These are phyloP conservation scores for Jaltomata sinuosa DNA, from an alignment of 257 asterid species.

Conservation along the genomic window DNA sequence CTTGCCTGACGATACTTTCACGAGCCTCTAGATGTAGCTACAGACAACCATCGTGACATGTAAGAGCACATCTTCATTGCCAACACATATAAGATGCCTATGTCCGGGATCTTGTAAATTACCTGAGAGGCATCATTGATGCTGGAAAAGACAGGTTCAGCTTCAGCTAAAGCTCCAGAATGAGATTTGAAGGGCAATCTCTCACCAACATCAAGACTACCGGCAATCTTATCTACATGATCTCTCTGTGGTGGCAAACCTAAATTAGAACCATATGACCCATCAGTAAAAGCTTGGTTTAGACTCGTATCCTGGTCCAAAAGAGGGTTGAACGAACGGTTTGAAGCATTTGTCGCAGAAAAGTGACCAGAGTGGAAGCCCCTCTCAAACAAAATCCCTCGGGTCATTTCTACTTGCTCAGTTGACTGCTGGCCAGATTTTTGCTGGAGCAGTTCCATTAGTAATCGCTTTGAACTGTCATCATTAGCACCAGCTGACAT, in stretches of 20 bases:
- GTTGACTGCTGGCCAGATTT: slow-evolving; percentile 48
- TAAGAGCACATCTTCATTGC: background rate
- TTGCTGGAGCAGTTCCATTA: slow-evolving; percentile 87
- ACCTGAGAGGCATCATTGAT: slow-evolving; percentile 48
- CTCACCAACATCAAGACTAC: slow-evolving; percentile 32
- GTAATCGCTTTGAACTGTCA: slow-evolving; percentile 86
- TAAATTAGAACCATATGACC: slow-evolving; percentile 55
- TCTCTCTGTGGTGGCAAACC: slow-evolving; percentile 37
- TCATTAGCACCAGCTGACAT: slow-evolving; percentile 86
- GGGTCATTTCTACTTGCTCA: slow-evolving; percentile 38
- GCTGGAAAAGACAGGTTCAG: slow-evolving; percentile 26
- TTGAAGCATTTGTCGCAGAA: slow-evolving; percentile 38
- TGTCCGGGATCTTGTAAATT: background rate
- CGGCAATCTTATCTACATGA: slow-evolving; percentile 28
- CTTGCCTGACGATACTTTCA: background rate
- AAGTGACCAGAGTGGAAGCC: slow-evolving; percentile 39
- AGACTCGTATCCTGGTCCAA: slow-evolving; percentile 46
- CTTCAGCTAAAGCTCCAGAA: slow-evolving; percentile 36
- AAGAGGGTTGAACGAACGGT: slow-evolving; percentile 31
- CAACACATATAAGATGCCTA: background rate
- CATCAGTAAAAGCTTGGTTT: slow-evolving; percentile 35
- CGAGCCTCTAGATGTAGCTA: background rate
- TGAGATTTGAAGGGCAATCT: slow-evolving; percentile 40
- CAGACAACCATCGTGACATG: background rate
- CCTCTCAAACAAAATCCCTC: slow-evolving; percentile 43